Base-by-base conservation (phyloP, 306 rosid species). In the Citrullus colocynthis region DNA sequence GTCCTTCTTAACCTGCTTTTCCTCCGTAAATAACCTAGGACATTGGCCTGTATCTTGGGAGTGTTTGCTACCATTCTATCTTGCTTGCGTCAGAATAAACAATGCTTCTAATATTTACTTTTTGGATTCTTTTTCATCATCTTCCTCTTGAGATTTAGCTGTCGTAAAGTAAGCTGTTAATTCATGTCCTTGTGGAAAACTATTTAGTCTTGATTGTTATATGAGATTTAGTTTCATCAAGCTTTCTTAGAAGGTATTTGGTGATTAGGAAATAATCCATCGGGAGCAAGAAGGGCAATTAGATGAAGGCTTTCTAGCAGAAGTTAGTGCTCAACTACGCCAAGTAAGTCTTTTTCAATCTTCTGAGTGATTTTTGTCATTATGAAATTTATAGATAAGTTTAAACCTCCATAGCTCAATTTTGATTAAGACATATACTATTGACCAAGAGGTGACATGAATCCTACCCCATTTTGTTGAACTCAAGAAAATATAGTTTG, bases 251-350 rank as follows among this genome's bases (percentile, higher is more conserved):
- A 69, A 20, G 45, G 34, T 42, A 69, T 41, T 39, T 69, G 75
- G 2, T 69, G 75, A 79, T 83, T 83, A 94, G 98, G 94, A 89
- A 84, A 85, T 94, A 85, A 62, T 75, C 32, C 89, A 81, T 79
- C 88, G 95, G 90, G 97, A 88, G 67, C 85, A 85, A 88, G 97
- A 84, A 80, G 98, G 98, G 78, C 84, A 87, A 83, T 84, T 94
- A 77, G 96, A 92, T 84, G 96, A 94, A 87, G 97, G 98, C 37
- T 90, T 92, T 83, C 98, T 94, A 83, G 85, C 98, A 3, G 95
- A 94, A 87, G 97, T 94, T 81, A 91, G 79, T 75, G 98, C 96
- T 14, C 98, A 94, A 83, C 89, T 91, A 66, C 87, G 97, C 78
- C 97, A 94, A 82, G 97, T 92, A 64, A 90, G 93, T 86, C 41